Percentiles rank a stretch among this genome's conserved stretches.
Conservation (phyloP, 805 yeast species). For the Ogataea sp. region DNA sequence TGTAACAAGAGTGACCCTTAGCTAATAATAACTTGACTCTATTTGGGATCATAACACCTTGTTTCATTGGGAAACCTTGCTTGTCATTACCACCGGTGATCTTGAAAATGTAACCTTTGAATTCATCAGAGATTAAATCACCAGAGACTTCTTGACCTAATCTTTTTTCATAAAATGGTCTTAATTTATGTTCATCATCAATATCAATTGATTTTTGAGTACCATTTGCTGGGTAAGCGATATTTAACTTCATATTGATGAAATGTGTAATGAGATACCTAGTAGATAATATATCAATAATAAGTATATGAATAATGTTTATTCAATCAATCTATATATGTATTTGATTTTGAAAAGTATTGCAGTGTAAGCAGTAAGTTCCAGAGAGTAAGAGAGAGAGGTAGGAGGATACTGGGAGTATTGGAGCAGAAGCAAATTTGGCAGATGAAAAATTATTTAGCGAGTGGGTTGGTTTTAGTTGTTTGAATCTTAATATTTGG, state of each 20-base stretch:
- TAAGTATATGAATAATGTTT: no score
- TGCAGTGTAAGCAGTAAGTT: no score
- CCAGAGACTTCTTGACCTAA: constrained; percentile 99
- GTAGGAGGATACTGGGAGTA: no score
- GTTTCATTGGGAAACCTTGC: constrained; percentile 99
- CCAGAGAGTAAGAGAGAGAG: no score
- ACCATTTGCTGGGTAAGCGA: constrained; percentile 99
- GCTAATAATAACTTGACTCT: constrained; percentile 95
- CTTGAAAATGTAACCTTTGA: constrained; percentile 98
- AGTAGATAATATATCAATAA: no score
- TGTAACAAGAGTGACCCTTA: constrained; percentile 96
- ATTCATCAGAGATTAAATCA: constrained; percentile 96
- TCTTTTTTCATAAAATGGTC: constrained; percentile 98
- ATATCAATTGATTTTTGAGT: constrained; percentile 96
- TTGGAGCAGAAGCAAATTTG: no score
- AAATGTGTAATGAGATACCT: background rate
- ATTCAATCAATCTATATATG: no score
- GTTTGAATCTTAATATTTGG: no score
- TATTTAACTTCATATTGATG: constrained; percentile 65
- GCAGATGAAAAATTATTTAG: no score
- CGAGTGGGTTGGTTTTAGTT: no score
- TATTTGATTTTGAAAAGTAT: no score
- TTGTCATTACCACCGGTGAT: constrained; percentile 99
- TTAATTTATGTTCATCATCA: constrained; percentile 98
- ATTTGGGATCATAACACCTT: constrained; percentile 99